Evolutionary conservation across 371 early-diverging fungal genomes (phyloP), one percentile per base, ranked within the genome.

Genomic region (Circinella umbellata): DNA sequence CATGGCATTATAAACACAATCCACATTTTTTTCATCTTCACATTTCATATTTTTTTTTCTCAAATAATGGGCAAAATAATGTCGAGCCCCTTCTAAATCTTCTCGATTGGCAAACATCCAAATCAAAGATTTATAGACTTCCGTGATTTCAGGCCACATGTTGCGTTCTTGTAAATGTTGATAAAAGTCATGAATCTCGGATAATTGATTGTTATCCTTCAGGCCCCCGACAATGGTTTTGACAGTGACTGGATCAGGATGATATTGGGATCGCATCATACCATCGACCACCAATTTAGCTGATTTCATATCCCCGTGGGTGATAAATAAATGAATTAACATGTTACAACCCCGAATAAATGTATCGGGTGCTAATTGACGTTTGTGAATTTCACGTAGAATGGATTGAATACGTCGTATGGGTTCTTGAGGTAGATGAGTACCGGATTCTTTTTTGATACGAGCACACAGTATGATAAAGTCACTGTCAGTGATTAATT

Each of bases 291-390:
- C 74, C 5, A 73, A 34, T 55, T 54, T 68, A 5, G 85, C 85
- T 3, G 78, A 71, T 20, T 70, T 61, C 8, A 81, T 18, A 53
- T 81, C 73, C 2, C 64, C 63, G 4, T 66, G 20, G 1, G 36
- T 35, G 4, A 81, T 63, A 39, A 75, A 81, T 11, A 67, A n/a
- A 59, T 75, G 69, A 59, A 84, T 71, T 53, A 84, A 61, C 74
- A 78, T 80, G 38, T 81, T 84, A 70, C 79, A 81, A 3, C 73
- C 73, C 20, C 61, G 69, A 13, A 68, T 51, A 49, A 80, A 81
- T 1, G 64, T 68, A 15, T 63, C n/a, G 15, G 46, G 51, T n/a
- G 61, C 10, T 18, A 62, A 54, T 3, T 66, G 53, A 13, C 74
- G 67, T 47, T 64, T 61, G 27, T 70, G 72, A 36, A 77, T 64